Base-by-base conservation (phyloP, 495 filamentous ascomycete genomes). In the Penicillium waksmanii region DNA sequence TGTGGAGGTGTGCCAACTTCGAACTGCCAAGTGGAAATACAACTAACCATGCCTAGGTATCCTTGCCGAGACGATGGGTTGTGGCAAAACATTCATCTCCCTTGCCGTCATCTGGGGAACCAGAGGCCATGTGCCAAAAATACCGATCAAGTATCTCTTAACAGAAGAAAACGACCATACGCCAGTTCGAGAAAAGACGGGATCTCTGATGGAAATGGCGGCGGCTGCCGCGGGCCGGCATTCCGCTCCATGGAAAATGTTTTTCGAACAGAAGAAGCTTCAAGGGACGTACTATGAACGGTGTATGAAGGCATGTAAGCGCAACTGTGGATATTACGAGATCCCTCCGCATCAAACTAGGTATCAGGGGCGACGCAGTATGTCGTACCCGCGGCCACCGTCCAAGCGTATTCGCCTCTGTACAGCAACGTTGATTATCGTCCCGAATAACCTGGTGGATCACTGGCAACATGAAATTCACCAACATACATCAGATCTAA, bases 71-170 rank as follows among this genome's bases (percentile, higher is more conserved):
- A 95, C 83, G 46, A 89, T 90, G 86, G 85, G 84, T 42, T 81
- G 85, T 5, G 93, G 94, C 0, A 98, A 98, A 76, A 97, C 94
- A 0, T 72, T 97, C 27, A 96, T 98, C 10, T 92, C 89, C 56
- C 77, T 98, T 17, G 83, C 93, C 31, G 75, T 93, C 2, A 90
- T 97, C 40, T 77, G 96, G n/a, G 87, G 90, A 11, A 96, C 92
- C 0, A 86, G 82, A 61, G 81, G 87, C 34, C 83, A 94, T 56
- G 80, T 86, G 7, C 82, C 91, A 3, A 73, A 75, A 7, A 82
- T 88, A 7, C 92, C 92, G 3, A 78, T 84, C 2, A 74, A 87
- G 53, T 84, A 87, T 63, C 81, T 62, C n/a, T 52, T 60, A 0
- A 47, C 44, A 23, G 18, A 48, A 23, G 53, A 82, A 38, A 63